These are phyloP conservation scores for Colletotrichum sp. DNA, from an alignment of 2,329 filamentous ascomycete species.

Conservation along the genomic window DNA sequence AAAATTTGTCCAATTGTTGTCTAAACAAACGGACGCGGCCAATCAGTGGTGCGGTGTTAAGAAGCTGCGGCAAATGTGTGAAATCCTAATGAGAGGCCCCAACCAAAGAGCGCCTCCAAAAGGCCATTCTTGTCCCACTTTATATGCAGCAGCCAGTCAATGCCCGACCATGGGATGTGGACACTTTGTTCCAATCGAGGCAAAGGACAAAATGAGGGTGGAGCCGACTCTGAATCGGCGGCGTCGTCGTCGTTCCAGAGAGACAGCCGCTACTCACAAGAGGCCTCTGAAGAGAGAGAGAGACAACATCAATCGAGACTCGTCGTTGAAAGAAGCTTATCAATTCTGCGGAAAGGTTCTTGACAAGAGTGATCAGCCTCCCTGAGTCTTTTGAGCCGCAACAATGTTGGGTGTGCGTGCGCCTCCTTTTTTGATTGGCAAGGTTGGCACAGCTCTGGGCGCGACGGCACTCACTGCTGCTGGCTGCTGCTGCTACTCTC, in stretches of 20 bases:
- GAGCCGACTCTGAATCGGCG: neutral
- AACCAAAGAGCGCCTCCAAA: neutral
- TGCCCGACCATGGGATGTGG: neutral
- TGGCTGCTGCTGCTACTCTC: neutral
- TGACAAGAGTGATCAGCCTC: neutral
- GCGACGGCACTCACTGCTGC: neutral
- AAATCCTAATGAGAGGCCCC: neutral
- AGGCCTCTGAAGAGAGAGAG: neutral
- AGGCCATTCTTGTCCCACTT: neutral
- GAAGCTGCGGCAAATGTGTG: neutral
- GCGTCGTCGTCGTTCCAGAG: neutral
- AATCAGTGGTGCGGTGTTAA: neutral
- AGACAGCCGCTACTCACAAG: neutral
- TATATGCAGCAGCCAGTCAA: neutral
- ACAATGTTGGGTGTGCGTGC: neutral
- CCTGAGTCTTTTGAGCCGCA: conserved; percentile 8
- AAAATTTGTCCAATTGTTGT: neutral
- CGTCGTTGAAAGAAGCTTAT: conserved; percentile 15
- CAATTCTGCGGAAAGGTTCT: neutral
- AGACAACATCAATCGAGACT: neutral
- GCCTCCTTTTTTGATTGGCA: neutral
- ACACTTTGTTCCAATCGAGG: neutral
- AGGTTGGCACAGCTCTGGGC: neutral
- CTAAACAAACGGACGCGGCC: neutral
- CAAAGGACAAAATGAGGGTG: neutral